Evolutionary conservation across 2,329 filamentous ascomycete genomes (phyloP), one percentile per base, ranked within the genome.

Genomic region (Arthrobotrys conoides): DNA sequence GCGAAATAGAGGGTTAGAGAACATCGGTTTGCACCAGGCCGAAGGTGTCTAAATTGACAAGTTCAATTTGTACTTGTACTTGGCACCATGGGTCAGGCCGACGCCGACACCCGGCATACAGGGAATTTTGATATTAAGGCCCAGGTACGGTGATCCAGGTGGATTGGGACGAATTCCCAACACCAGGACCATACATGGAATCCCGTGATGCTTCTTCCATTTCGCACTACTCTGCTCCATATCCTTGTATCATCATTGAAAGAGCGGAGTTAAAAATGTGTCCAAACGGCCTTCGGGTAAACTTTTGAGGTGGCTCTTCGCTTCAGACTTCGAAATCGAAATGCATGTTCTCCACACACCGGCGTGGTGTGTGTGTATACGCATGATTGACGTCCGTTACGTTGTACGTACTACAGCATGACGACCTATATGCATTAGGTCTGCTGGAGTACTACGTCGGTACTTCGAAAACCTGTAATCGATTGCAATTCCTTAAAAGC

Each of bases 201-300:
- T 71, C 73, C 61, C 67, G 61, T 71, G 73, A 71, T 71, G 59
- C 38, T 68, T 63, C 27, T 41, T 59, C n/a, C n/a, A n/a, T 76
- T 66, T 71, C 57, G n/a, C 24, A 65, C 51, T 55, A 55, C 16
- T 12, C 27, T 20, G 27, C 27, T 30, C 27, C 6, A 30, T 30
- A 38, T 65, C 63, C 68, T 27, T 63, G 64, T n/a, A n/a, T 18
- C 38, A n/a, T 33, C 14, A 5, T 46, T n/a, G 44, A n/a, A 24
- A 41, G 36, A 44, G 20, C 73, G 73, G 73, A 77, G 66, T 77
- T 77, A 77, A 71, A 16, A 9, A 22, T 41, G 18, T 48, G 44
- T 66, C 36, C 46, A 63, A 59, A 70, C 59, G 72, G 66, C 51
- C 46, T 48, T 77, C 73, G 73, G 73, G 73, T 71, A 77, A 77